Evolutionary conservation across 257 asterid genomes (phyloP), one percentile per base, ranked within the genome.

Genomic region (Nicotiana tomentosiformis): DNA sequence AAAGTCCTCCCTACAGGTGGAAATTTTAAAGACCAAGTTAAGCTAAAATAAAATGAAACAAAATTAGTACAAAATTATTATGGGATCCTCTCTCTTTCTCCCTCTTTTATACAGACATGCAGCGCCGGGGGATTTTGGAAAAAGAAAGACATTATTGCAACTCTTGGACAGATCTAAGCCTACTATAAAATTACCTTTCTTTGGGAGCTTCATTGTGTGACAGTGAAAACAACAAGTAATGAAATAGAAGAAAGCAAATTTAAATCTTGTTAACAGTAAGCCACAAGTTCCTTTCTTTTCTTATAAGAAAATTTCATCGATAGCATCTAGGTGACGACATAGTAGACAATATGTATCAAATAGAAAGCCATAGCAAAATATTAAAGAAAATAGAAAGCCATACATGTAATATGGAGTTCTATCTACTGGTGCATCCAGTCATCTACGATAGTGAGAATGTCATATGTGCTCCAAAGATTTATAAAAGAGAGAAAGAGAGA

Each of bases 1-100:
- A 83, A 96, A 96, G 87, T 96, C 98, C 72, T 89, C 94, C 89
- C 98, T 94, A 86, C 57, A 46, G 53, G n/a, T 37, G 4, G 81
- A 58, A n/a, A 82, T 33, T 65, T 29, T 53, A 37, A 20, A 39
- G 33, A 56, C 43, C 0, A 6, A 65, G 43, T 74, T 35, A 18
- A 83, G 51, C 64, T 74, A 16, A 15, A 23, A 76, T 4, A 76
- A 23, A 76, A 26, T 51, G 46, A 76, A 74, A 53, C 6, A 15
- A 53, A 4, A 12, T 4, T 4, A 53, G 58, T 53, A 53, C 5
- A 53, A 14, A 15, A 76, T 76, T 8, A 76, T 23, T 51, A 51
- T 7, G 10, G 29, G 64, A 0, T 51, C 64, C 26, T 49, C 64
- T 26, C 46, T 76, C 29, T 49, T 76, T 29, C 15, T 51, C 16